Base-by-base conservation (phyloP, 2,329 filamentous ascomycete species). In the Aspergillus brasiliensis region DNA sequence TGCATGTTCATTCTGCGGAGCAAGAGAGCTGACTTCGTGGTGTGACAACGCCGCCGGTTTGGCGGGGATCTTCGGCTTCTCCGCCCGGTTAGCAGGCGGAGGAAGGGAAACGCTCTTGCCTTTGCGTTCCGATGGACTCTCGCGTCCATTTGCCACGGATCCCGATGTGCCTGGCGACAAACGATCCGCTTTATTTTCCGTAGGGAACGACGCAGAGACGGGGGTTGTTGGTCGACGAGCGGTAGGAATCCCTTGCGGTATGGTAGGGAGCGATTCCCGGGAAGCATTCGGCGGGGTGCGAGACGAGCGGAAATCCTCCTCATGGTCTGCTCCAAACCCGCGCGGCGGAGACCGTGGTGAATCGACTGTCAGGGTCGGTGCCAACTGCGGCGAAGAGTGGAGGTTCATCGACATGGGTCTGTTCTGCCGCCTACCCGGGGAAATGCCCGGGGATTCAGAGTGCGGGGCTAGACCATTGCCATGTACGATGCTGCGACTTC, bases 21-120 rank as follows among this genome's bases (percentile, higher is more conserved):
- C 61, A 25, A 76, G 67, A 8, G 67, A 63, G 25, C 56, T 65
- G 6, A 62, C 51, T 42, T 76, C 69, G 65, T 73, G 62, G 66
- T 73, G 71, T 31, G 69, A 67, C 59, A 71, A 63, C 46, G 65
- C 73, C 13, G 72, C 71, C 11, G 71, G 73, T 63, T 86, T 86
- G 8, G 76, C 73, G 10, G 82, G 82, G 56, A 90, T 84, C 68
- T 86, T 88, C 3, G 89, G 89, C 75, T 96, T 96, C 42, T 91
- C 91, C 28, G 88, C 87, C 57, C 93, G 87, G 73, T 96, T 95
- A 38, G 93, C 83, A 0, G 90, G 89, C 4, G 92, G 91, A 8
- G 91, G 91, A 10, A 82, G 73, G 4, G 82, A 82, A 2, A 70
- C 62, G 49, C 75, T 77, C 62, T 78, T 77, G 13, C 62, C 49